Evolutionary conservation across 2,329 filamentous ascomycete species (phyloP).

Genomic region (Hirsutella thompsonii): DNA sequence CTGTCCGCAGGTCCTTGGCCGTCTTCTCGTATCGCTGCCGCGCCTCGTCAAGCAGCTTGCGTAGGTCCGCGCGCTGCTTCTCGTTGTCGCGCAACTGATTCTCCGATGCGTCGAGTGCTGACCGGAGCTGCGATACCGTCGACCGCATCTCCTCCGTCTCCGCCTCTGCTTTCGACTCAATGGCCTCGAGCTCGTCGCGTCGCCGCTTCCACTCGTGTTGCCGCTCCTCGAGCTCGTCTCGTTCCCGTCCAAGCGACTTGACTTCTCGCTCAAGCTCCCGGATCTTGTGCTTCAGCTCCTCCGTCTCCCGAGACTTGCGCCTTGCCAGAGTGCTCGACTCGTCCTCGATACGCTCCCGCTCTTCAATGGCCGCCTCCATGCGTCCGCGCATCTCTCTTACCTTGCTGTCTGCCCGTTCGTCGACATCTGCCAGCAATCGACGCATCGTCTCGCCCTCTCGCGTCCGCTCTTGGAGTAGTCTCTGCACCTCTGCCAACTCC

Average conservation of each 20-base stretch:
- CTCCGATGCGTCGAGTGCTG: conserved; percentile 79
- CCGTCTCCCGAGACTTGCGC: conserved; percentile 66
- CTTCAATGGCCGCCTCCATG: conserved; percentile 84
- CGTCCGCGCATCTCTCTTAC: conserved; percentile 80
- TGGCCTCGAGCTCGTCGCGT: conserved; percentile 62
- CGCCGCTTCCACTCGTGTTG: conserved; percentile 64
- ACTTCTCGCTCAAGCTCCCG: conserved; percentile 72
- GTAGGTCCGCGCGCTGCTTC: conserved; percentile 65
- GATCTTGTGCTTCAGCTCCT: conserved; percentile 69
- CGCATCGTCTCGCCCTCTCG: conserved; percentile 94
- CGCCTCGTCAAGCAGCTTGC: conserved; percentile 65
- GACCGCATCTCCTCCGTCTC: conserved; percentile 65
- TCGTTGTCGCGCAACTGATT: conserved; percentile 72
- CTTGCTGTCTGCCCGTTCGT: conserved; percentile 67
- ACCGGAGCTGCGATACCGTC: conserved; percentile 65
- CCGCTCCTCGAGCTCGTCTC: conserved; percentile 61
- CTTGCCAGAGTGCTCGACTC: conserved; percentile 70
- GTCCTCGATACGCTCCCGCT: conserved; percentile 85
- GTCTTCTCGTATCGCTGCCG: conserved; percentile 68
- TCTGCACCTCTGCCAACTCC: conserved; percentile 78
- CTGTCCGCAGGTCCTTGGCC: conserved; percentile 48
- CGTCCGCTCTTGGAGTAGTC: conserved; percentile 74
- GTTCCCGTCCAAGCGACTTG: conserved; percentile 58
- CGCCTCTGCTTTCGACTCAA: conserved; percentile 52
- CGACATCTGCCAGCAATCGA: conserved; percentile 71